Evolutionary conservation across 2,329 filamentous ascomycete genomes (phyloP).

Genomic region (Emericellopsis cladophorae): DNA sequence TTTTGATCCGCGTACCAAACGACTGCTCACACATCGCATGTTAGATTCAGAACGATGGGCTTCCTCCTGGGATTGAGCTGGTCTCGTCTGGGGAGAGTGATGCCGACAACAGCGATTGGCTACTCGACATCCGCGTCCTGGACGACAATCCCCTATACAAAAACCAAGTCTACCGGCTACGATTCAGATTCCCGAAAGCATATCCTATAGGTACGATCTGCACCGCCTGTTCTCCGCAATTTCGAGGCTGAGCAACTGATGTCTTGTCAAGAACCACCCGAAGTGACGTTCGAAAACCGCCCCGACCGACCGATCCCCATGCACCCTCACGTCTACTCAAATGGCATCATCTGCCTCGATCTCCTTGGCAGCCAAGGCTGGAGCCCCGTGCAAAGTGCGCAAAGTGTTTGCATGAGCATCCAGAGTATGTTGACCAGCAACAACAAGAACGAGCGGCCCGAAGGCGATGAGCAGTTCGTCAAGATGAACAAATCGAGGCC

Average conservation of each 20-base stretch:
- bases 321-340: conserved; percentile 96
- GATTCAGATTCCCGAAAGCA: conserved; percentile 69
- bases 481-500: conserved; percentile 66
- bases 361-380: conserved; percentile 79
- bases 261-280: conserved; percentile 61
- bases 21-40: conserved; percentile 1
- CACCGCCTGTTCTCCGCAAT: neutral
- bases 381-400: conserved; percentile 94
- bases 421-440: conserved; percentile 98
- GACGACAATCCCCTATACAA: conserved; percentile 84
- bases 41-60: conserved; percentile 38
- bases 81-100: conserved; percentile 75
- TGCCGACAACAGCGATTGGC: conserved; percentile 66
- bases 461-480: conserved; percentile 84
- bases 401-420: conserved; percentile 92
- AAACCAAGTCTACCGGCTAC: conserved; percentile 68
- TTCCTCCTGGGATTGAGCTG: conserved; percentile 63
- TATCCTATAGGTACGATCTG: conserved; percentile 73
- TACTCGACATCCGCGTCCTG: conserved; percentile 81
- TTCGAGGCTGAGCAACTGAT: neutral
- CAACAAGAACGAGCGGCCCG: conserved; percentile 77
- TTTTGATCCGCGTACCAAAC: neutral
- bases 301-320: conserved; percentile 65
- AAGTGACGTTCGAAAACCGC: conserved; percentile 73
- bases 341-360: conserved; percentile 96